These are phyloP conservation scores for Leptodontidium sp. DNA, from an alignment of 2,329 filamentous ascomycete species.

Conservation along the genomic window DNA sequence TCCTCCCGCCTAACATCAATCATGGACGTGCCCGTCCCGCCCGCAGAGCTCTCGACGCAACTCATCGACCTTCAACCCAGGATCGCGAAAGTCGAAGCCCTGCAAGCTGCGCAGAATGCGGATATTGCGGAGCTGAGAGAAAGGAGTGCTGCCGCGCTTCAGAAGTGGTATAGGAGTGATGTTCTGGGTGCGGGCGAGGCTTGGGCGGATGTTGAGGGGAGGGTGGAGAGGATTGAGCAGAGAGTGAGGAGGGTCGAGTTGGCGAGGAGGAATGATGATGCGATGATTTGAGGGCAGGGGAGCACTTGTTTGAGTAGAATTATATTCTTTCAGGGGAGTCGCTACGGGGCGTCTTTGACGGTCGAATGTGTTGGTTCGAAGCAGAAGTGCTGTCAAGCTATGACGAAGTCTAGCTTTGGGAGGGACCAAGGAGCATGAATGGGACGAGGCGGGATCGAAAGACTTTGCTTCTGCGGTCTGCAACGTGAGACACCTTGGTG, in stretches of 20 bases:
- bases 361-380: neutral
- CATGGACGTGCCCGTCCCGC: slow-evolving; percentile 44
- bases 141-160: slow-evolving; percentile 43
- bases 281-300: slow-evolving; percentile 29
- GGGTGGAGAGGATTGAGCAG: slow-evolving; percentile 44
- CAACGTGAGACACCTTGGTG: too few relatives aligned
- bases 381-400: too few relatives aligned
- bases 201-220: slow-evolving; percentile 46
- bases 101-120: slow-evolving; percentile 44
- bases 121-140: slow-evolving; percentile 44
- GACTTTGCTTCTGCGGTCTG: too few relatives aligned
- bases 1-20: slow-evolving; percentile 47
- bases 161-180: slow-evolving; percentile 46
- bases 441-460: too few relatives aligned
- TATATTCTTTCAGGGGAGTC: neutral
- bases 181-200: slow-evolving; percentile 44
- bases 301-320: neutral
- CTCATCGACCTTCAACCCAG: slow-evolving; percentile 46
- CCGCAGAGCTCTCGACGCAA: slow-evolving; percentile 43
- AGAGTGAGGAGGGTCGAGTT: slow-evolving; percentile 37
- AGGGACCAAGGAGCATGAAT: too few relatives aligned
- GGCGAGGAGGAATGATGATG: slow-evolving; percentile 37
- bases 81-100: slow-evolving; percentile 43
- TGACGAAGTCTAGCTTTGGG: too few relatives aligned
- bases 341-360: neutral